Evolutionary conservation across 2,329 filamentous ascomycete species (phyloP), one percentile per base, ranked within the genome.

Genomic region (Diaporthe destruens): DNA sequence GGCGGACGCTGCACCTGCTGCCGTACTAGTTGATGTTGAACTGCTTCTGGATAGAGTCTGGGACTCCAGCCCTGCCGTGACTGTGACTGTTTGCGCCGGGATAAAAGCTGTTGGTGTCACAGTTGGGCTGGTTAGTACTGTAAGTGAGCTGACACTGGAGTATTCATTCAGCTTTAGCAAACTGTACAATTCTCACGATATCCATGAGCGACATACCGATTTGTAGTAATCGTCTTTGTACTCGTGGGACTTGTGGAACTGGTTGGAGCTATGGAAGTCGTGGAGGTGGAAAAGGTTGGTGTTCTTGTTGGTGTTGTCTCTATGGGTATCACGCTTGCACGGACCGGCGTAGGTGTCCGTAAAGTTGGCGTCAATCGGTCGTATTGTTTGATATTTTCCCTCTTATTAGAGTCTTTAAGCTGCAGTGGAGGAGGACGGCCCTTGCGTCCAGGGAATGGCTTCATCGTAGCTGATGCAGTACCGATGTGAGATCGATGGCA

Each of bases 91-190:
- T n/a, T 66, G 61, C 25, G 47, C n/a, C 3, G 61, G 61, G 20
- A 66, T 53, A 32, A 66, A 53, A 53, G 61, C 44, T 36, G 44
- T 65, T 25, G 61, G 29, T 12, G 47, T 66, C 16, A 66, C 61
- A 7, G 61, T 66, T 36, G 47, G 47, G 12, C 29, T 66, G 14
- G 47, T 23, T 25, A n/a, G 23, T 25, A n/a, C 44, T 2, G 61
- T 53, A 32, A 66, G 47, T 25, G 47, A 53, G 14, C 47, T 66
- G n/a, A 32, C 20, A 12, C 61, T 66, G n/a, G 39, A 14, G 6
- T 3, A 20, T 1, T 1, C 14, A 39, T 23, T 2, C 3, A n/a
- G 25, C 5, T 6, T 66, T 14, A 66, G 32, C n/a, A 20, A 36
- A 1, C 9, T 36, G 9, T 11, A 8, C 14, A 36, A 6, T 14